phyloP scores from a whole-genome alignment of 495 filamentous ascomycete genomes.

The Hypoxylon perforatum region DNA sequence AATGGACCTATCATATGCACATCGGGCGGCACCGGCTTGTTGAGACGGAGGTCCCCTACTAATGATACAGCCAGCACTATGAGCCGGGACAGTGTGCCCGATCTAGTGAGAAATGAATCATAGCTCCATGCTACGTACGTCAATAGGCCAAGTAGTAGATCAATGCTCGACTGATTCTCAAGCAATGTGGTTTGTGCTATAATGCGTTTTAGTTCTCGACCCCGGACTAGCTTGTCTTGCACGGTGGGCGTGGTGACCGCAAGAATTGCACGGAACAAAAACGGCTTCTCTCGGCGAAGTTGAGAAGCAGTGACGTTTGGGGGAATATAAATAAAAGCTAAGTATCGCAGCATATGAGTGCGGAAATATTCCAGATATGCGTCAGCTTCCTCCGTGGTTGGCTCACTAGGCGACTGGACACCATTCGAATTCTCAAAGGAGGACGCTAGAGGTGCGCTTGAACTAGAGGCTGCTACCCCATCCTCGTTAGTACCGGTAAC shows the following conservation, averaged over 20 bases:
- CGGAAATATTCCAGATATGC: constrained; percentile 54
- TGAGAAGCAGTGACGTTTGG: constrained; percentile 53
- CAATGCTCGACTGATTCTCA: constrained; percentile 54
- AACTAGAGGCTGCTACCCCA: neutral
- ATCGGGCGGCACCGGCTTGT: constrained; percentile 49
- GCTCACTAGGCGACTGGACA: neutral
- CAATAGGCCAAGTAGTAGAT: constrained; percentile 64
- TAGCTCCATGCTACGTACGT: constrained; percentile 56
- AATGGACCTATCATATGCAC: constrained; percentile 32
- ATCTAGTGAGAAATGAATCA: constrained; percentile 34
- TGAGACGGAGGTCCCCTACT: constrained; percentile 58
- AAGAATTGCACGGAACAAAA: constrained; percentile 63
- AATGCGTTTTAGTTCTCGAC: constrained; percentile 51
- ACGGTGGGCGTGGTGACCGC: constrained; percentile 53
- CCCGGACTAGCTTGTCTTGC: constrained; percentile 39
- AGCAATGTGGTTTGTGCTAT: constrained; percentile 54
- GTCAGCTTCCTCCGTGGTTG: constrained; percentile 51
- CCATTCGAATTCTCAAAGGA: neutral
- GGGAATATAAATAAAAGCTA: constrained; percentile 60
- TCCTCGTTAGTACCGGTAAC: neutral
- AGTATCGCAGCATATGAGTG: constrained; percentile 51
- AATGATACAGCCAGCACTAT: constrained; percentile 60
- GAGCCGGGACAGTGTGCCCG: constrained; percentile 48
- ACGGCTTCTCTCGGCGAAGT: constrained; percentile 56
- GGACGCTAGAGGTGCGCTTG: neutral